phyloP scores from a whole-genome alignment of 495 filamentous ascomycete genomes.

The Filosporella fistucella region DNA sequence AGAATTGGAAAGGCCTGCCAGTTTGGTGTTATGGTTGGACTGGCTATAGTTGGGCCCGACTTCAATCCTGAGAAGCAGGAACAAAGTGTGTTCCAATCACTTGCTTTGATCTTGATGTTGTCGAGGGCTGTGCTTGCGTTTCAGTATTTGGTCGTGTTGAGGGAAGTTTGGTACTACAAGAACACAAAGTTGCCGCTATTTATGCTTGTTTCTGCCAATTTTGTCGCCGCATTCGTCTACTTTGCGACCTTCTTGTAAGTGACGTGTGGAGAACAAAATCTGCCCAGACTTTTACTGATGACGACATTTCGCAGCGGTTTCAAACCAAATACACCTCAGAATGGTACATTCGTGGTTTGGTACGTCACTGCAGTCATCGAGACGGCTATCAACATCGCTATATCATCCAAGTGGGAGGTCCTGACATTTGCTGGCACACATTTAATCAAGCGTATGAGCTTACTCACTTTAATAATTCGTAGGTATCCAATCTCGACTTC shows the following conservation, averaged over 20 bases:
- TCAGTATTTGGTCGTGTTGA: conserved; percentile 50
- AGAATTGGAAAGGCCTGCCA: conserved; percentile 58
- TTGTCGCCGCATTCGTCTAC: conserved; percentile 41
- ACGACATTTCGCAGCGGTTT: conserved; percentile 22
- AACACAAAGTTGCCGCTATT: conserved; percentile 28
- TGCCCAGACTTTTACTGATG: no score
- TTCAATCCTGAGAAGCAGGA: conserved; percentile 31
- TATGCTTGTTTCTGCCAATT: conserved; percentile 37
- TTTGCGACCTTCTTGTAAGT: conserved; percentile 37
- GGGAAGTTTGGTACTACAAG: conserved; percentile 37
- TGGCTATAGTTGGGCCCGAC: conserved; percentile 54
- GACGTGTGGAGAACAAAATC: no score
- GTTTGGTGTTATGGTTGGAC: conserved; percentile 57
- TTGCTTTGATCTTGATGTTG: conserved; percentile 49
- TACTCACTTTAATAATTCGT: conserved; percentile 63
- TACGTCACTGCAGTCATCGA: conserved; percentile 11
- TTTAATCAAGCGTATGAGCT: conserved; percentile 56
- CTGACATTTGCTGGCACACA: conserved; percentile 62
- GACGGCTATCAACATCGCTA: conserved; percentile 3
- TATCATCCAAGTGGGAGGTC: conserved; percentile 8
- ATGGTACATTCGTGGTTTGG: conserved; percentile 22
- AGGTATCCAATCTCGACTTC: conserved; percentile 8
- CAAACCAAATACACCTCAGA: conserved; percentile 21
- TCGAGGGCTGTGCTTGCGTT: conserved; percentile 50
- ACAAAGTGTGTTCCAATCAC: neutral